A percentile compares a stretch with the other conserved stretches of the same genome.
phyloP scores from a whole-genome alignment of 2,329 filamentous ascomycete species.

The Coniosporium tulheliwenetii region DNA sequence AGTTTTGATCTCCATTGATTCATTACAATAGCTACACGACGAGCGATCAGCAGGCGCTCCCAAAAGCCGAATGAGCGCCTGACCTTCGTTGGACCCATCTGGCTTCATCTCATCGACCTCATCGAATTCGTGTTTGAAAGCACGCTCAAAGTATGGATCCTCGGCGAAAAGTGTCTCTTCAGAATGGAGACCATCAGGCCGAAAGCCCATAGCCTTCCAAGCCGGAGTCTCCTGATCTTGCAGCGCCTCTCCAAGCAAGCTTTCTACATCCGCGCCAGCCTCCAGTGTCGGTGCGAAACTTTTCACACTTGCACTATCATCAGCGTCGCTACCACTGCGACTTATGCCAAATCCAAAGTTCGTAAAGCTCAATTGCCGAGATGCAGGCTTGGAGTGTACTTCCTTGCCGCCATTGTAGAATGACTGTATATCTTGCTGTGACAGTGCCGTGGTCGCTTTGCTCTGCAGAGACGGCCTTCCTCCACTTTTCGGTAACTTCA shows the following conservation, averaged over 20 bases:
- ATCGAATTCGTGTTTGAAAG: slow-evolving; percentile 68
- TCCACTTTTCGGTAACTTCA: slow-evolving; percentile 17
- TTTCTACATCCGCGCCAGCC: slow-evolving; percentile 58
- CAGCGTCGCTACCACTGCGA: slow-evolving; percentile 36
- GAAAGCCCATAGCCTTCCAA: slow-evolving; percentile 51
- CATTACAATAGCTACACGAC: slow-evolving; percentile 33
- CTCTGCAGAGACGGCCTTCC: slow-evolving; percentile 32
- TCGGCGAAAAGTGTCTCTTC: slow-evolving; percentile 39
- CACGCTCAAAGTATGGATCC: slow-evolving; percentile 36
- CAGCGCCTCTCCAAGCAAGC: slow-evolving; percentile 59
- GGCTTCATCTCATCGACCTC: slow-evolving; percentile 45
- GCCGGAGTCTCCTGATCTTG: slow-evolving; percentile 48
- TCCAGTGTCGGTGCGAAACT: slow-evolving; percentile 51
- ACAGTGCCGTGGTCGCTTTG: slow-evolving; percentile 71
- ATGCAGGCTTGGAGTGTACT: slow-evolving; percentile 8
- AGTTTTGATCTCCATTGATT: slow-evolving; percentile 76
- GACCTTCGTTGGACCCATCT: slow-evolving; percentile 42
- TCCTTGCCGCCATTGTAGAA: too few relatives aligned
- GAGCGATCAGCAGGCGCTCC: slow-evolving; percentile 13
- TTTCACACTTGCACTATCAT: slow-evolving; percentile 50
- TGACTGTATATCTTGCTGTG: slow-evolving; percentile 65
- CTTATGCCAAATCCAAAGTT: slow-evolving; percentile 26
- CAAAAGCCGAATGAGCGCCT: slow-evolving; percentile 21
- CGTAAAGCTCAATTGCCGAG: slow-evolving; percentile 21
- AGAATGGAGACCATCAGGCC: slow-evolving; percentile 42